Base-by-base conservation (phyloP, 176 grass and related monocot species). In the Eleusine indica region DNA sequence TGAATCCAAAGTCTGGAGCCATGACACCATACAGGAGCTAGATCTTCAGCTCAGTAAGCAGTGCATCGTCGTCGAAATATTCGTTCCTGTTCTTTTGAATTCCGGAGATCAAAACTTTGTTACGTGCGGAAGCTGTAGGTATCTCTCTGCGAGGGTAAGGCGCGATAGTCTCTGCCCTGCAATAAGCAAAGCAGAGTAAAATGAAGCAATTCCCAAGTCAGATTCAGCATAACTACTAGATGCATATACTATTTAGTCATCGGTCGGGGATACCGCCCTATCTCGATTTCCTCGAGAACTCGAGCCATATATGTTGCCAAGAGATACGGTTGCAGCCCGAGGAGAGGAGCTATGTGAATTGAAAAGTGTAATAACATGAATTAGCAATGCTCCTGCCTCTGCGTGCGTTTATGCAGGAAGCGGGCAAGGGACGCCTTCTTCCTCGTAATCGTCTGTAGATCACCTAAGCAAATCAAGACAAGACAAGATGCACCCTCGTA, bases 381-480 rank as follows among this genome's bases (percentile, higher is more conserved):
- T 43, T 63, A 18, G 71, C 47, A 41, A 40, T 4, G 46, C 2
- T 35, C 51, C 16, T 77, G 88, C 94, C 94, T 94, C 60, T 92
- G 85, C 74, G 85, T 94, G 65, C 92, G 90, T 68, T 79, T 89
- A 64, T 94, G 63, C 28, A 97, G 66, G 88, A 97, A 97, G 71
- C 92, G 82, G 7, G 83, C 85, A 16, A 94, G 83, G 44, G 91
- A 97, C 22, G 80, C 86, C 69, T 88, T 92, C 68, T 86, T 75
- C 83, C 86, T 90, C 63, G 7, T 47, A 1, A 47, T 10, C 44
- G 11, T 10, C 44, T 8, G 1, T 7, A 7, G 9, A 80, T 87
- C 40, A 85, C 84, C 49, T 52, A 52, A 17, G 49, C 14, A 52
- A 17, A 3, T 4, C 12, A 52, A 16, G 2, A 52, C 49, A 52